Base-by-base conservation (phyloP, 2,329 filamentous ascomycete genomes). In the Thielaviopsis euricoi region DNA sequence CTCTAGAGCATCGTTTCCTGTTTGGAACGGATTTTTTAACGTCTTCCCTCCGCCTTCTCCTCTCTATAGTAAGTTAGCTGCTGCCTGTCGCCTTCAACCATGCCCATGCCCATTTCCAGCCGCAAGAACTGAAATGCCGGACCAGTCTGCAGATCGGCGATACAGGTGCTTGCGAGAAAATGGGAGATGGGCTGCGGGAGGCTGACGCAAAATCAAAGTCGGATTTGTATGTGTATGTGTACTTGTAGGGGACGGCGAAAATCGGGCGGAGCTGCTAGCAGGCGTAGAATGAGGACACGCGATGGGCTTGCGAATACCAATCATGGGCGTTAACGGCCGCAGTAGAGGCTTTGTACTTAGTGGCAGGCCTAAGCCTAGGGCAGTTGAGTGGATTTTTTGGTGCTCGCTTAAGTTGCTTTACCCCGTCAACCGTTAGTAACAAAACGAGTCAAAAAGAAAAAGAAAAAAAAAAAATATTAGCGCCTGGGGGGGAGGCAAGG, bases 81-180 rank as follows among this genome's bases (percentile, higher is more conserved):
- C n/a, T 46, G 15, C 55, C 46, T 23, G 48, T n/a, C 26, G 15
- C 55, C 48, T 46, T 52, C 46, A 52, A n/a, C n/a, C 21, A 23
- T 52, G 49, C 21, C n/a, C n/a, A n/a, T n/a, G n/a, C n/a, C n/a
- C 10, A 21, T 17, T 52, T 52, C 49, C 21, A 52, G 49, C 26
- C 23, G n/a, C 29, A 19, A 22, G 4, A 29, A 33, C 23, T 23
- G 55, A 12, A 6, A 21, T 29, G 23, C 25, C 22, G 4, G 40
- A 13, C 37, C 17, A 57, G 17, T 37, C 55, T 49, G 55, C 26
- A n/a, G 55, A 57, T 33, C 55, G 55, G 37, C 55, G 55, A 49
- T 57, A 57, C 33, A 57, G 23, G 19, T 57, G 55, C 25, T 57
- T 40, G 22, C 55, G 48, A n/a, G 55, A 57, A 17, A 57, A 40